Percentiles rank a stretch among this genome's conserved stretches.
Evolutionary conservation across 2,329 filamentous ascomycete species (phyloP).

Genomic region (Aspergillus ibericus): DNA sequence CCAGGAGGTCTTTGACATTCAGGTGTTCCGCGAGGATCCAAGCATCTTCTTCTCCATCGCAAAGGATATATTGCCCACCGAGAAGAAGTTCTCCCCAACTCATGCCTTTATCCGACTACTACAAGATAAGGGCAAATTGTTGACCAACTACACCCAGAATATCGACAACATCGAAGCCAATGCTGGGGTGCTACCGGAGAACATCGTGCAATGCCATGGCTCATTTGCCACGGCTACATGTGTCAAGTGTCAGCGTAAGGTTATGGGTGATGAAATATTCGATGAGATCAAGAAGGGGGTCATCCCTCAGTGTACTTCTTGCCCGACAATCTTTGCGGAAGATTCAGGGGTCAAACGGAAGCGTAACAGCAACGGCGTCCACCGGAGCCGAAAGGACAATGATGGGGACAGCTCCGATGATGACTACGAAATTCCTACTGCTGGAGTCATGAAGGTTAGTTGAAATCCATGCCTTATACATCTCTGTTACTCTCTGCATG

Average conservation of each 20-base stretch:
- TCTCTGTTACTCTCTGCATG: background rate
- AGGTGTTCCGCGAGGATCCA: constrained; percentile 81
- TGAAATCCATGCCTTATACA: background rate
- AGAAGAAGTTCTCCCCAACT: constrained; percentile 81
- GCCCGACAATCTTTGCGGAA: constrained; percentile 55
- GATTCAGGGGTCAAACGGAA: constrained; percentile 53
- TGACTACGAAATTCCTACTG: constrained; percentile 64
- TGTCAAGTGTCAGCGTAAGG: constrained; percentile 73
- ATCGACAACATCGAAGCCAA: constrained; percentile 93
- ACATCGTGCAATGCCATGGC: constrained; percentile 93
- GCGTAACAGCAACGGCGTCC: constrained; percentile 49
- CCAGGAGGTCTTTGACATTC: constrained; percentile 93
- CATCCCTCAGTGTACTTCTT: constrained; percentile 76
- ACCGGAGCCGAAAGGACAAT: constrained; percentile 56
- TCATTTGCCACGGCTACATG: constrained; percentile 93
- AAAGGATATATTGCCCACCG: constrained; percentile 81
- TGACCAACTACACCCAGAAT: constrained; percentile 98
- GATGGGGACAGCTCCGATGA: constrained; percentile 58
- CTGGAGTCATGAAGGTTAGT: constrained; percentile 74
- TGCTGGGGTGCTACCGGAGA: constrained; percentile 76
- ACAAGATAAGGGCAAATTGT: constrained; percentile 81
- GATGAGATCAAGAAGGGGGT: constrained; percentile 72
- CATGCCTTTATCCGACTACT: constrained; percentile 91
- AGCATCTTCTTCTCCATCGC: constrained; percentile 88
- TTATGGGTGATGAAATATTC: constrained; percentile 75